phyloP scores from a whole-genome alignment of 1,284 basidiomycete genomes.

The Austropuccinia psidii region DNA sequence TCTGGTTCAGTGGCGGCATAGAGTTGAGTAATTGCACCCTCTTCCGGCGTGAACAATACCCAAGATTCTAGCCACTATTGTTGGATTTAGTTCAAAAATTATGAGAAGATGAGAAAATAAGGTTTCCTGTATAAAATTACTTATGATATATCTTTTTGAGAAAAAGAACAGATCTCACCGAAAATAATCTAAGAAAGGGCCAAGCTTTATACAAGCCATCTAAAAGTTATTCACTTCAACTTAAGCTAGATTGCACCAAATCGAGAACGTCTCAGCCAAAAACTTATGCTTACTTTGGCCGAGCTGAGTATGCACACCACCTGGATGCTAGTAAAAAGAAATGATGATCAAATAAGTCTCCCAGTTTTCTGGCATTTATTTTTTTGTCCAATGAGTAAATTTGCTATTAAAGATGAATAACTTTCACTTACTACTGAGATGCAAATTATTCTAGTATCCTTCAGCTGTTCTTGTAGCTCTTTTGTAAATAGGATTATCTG shows the following conservation, averaged over 20 bases:
- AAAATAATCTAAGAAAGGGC: neutral
- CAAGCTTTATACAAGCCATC: neutral
- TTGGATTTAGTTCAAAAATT: neutral
- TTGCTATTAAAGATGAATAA: neutral
- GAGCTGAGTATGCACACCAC: slow-evolving; percentile 14
- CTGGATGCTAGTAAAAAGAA: slow-evolving; percentile 16
- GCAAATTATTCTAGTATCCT: slow-evolving; percentile 20
- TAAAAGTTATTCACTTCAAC: too few relatives aligned
- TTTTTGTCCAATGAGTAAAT: too few relatives aligned
- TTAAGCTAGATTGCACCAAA: too few relatives aligned
- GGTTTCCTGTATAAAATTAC: too few relatives aligned
- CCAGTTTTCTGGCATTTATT: too few relatives aligned
- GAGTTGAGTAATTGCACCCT: slow-evolving; percentile 16
- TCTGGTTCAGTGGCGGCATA: slow-evolving; percentile 22
- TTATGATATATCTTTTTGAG: too few relatives aligned
- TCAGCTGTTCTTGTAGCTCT: slow-evolving; percentile 13
- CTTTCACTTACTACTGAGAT: slow-evolving; percentile 3
- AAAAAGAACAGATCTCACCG: too few relatives aligned
- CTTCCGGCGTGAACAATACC: slow-evolving; percentile 5
- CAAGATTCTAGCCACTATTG: neutral
- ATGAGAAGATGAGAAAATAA: neutral
- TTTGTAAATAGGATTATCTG: slow-evolving; percentile 30
- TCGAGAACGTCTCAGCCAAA: too few relatives aligned
- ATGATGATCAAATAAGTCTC: neutral
- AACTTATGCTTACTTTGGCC: neutral